Percentiles rank a stretch among this genome's conserved stretches.
Evolutionary conservation across 257 asterid species (phyloP).

Genomic region (Paulownia fortunei): DNA sequence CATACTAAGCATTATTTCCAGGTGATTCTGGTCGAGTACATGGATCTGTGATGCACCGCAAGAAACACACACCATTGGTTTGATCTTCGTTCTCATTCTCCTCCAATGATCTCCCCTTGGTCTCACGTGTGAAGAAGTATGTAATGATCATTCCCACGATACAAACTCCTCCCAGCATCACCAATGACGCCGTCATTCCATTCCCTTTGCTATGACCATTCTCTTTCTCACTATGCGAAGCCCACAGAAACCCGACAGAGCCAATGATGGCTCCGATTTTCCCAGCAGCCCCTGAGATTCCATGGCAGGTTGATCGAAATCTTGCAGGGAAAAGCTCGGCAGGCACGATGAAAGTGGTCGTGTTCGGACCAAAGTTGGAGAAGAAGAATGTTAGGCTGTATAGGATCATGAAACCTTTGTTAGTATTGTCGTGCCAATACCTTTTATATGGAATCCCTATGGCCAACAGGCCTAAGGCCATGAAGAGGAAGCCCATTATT

Average conservation of each 20-base stretch:
- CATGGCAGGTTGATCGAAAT: constrained; percentile 62
- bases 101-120: constrained; percentile 62
- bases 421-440: constrained; percentile 33
- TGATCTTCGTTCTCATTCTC: constrained; percentile 51
- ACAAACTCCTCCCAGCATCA: constrained; percentile 52
- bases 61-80: constrained; percentile 15
- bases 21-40: background rate
- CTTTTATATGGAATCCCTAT: constrained; percentile 49
- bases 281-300: constrained; percentile 55
- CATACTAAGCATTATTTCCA: background rate
- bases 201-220: constrained; percentile 30
- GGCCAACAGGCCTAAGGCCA: constrained; percentile 46
- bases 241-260: constrained; percentile 53
- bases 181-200: constrained; percentile 49
- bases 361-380: constrained; percentile 67
- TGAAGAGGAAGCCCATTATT: constrained; percentile 54
- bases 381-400: constrained; percentile 57
- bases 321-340: constrained; percentile 71
- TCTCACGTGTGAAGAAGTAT: constrained; percentile 47
- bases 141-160: constrained; percentile 43
- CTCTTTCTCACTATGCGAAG: constrained; percentile 25
- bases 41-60: constrained; percentile 14
- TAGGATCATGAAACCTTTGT: constrained; percentile 47
- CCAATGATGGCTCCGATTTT: constrained; percentile 59
- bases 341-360: constrained; percentile 62